Base-by-base conservation (phyloP, 2,329 filamentous ascomycete genomes). In the Tricladium varicosporioides region DNA sequence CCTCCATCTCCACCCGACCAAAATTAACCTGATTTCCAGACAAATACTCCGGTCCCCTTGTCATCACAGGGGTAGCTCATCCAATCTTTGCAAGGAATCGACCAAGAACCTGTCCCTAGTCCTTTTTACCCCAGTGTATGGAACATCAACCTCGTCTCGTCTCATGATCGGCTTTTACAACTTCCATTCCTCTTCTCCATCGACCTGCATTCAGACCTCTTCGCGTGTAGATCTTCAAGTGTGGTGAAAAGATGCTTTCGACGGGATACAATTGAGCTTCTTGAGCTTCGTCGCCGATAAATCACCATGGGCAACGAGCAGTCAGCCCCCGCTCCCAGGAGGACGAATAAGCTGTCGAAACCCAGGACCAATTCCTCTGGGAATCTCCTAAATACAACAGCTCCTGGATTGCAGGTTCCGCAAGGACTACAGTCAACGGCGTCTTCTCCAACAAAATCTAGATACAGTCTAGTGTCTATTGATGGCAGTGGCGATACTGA, bases 261-360 rank as follows among this genome's bases (percentile, higher is more conserved):
- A 42, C 14, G 15, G 16, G 36, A 33, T 42, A 59, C 51, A 54
- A 45, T 40, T 15, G 47, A 40, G n/a, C 16, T 40, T 22, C 15
- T 27, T 16, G 45, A 46, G 32, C 51, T 46, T n/a, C 15, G 15
- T 22, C 45, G 7, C 33, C 43, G n/a, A 46, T 19, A 22, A 40
- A 33, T 49, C 58, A 63, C 31, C 42, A 69, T 69, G 68, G 68
- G 67, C 9, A 68, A 69, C 56, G 60, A 62, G 45, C 68, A 67
- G 52, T 68, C 66, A 10, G 53, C 48, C 16, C 57, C 62, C 36
- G 52, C 49, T 33, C 58, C 64, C 46, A 58, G 61, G 32, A 57
- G 60, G 54, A 46, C 57, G 11, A 69, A 69, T 44, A 69, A 61
- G 51, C 50, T 71, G n/a, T 70, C 68, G 14, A 71, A 71, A 52